Conservation (phyloP, 306 rosid species). For the Carpinus fangiana region DNA sequence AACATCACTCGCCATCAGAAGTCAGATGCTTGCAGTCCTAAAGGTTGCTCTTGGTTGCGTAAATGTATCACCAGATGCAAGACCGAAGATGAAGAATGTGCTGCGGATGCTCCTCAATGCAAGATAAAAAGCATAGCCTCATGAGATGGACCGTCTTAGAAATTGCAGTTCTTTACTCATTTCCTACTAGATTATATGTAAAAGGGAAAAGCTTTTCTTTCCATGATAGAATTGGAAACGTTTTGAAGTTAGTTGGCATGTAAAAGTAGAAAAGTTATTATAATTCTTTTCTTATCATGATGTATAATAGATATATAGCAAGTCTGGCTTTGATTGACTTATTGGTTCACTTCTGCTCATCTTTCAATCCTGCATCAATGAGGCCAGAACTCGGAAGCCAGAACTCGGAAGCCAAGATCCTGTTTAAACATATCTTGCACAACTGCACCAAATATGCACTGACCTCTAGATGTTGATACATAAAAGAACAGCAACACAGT, state of each 20-base stretch:
- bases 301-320: background rate
- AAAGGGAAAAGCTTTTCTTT: background rate
- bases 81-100: constrained; percentile 89
- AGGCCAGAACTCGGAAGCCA: background rate
- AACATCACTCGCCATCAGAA: constrained; percentile 58
- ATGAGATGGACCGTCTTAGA: background rate
- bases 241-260: background rate
- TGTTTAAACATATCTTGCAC: background rate
- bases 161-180: background rate
- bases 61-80: constrained; percentile 54
- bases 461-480: background rate
- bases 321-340: background rate
- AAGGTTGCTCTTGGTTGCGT: constrained; percentile 71
- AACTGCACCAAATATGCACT: background rate
- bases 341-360: background rate
- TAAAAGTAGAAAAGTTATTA: background rate
- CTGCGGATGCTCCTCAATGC: constrained; percentile 76
- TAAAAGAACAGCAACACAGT: background rate
- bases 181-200: background rate
- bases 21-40: constrained; percentile 77
- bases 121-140: constrained; percentile 34
- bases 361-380: background rate
- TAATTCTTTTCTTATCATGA: background rate
- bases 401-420: background rate
- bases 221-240: background rate